Evolutionary conservation across 2,329 filamentous ascomycete species (phyloP).

Genomic region (Cryphonectria japonica): DNA sequence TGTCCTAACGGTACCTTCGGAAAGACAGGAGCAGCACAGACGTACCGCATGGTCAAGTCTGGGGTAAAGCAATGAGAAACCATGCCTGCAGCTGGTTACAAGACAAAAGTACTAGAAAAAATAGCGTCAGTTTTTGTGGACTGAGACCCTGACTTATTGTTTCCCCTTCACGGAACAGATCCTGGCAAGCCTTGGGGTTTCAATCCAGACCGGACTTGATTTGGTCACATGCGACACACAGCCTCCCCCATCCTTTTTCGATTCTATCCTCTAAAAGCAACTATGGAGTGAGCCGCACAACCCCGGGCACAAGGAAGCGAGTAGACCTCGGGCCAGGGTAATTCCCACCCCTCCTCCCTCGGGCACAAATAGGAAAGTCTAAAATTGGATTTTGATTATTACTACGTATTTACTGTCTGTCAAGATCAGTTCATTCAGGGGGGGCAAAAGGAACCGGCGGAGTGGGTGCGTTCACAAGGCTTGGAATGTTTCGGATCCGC

Average conservation of each 20-base stretch:
- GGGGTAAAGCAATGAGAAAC: no score
- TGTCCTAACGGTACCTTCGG: background rate
- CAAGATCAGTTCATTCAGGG: background rate
- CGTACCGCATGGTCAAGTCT: background rate
- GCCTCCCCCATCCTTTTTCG: background rate
- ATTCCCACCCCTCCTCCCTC: background rate
- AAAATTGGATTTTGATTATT: background rate
- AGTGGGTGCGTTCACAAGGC: background rate
- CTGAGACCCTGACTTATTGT: background rate
- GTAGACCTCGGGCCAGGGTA: background rate
- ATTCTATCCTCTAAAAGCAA: background rate
- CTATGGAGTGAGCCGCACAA: background rate
- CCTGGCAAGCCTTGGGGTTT: background rate
- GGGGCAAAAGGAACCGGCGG: background rate
- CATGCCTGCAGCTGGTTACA: background rate
- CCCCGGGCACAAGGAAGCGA: background rate
- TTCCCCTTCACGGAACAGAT: background rate
- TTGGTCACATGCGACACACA: background rate
- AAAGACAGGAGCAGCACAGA: background rate
- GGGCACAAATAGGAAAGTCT: background rate
- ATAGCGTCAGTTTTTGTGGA: background rate
- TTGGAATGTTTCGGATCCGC: conserved; percentile 7
- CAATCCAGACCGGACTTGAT: background rate
- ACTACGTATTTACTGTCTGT: background rate
- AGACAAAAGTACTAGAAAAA: background rate